A percentile compares a stretch with the other conserved stretches of the same genome.
Conservation (phyloP, 768 basidiomycete genomes). For the Mycena kentingensis region DNA sequence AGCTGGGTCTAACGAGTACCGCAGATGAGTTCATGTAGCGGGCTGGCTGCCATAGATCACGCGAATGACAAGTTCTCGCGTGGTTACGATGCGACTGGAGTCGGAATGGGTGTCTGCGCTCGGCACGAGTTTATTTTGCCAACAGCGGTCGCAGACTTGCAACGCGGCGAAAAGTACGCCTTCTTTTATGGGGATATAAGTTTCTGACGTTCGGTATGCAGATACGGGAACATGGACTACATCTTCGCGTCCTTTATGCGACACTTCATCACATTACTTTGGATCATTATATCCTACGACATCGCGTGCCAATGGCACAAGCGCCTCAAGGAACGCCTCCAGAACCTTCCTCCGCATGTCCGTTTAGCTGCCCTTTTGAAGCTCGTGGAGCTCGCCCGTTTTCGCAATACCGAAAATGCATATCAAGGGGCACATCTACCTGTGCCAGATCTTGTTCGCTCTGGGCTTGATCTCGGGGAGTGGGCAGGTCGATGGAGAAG, state of each 20-base stretch:
- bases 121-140: conserved; percentile 6
- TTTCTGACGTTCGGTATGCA: not conserved
- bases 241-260: conserved; percentile 4
- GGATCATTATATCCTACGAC: conserved; percentile 5
- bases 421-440: conserved; percentile 17
- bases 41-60: no score
- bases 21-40: no score
- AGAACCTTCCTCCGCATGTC: not conserved
- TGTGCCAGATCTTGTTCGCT: conserved; percentile 23
- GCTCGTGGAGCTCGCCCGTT: conserved; percentile 1
- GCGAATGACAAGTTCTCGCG: not conserved
- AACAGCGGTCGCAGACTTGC: not conserved
- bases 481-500: conserved; percentile 38
- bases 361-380: conserved; percentile 13
- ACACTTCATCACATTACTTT: not conserved
- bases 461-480: conserved; percentile 33
- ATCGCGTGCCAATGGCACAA: conserved; percentile 34
- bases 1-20: no score
- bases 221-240: conserved; percentile 18
- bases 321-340: not conserved
- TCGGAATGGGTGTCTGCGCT: conserved; percentile 1
- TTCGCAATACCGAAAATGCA: conserved; percentile 29
- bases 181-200: not conserved
- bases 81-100: conserved; percentile 1
- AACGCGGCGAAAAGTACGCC: conserved; percentile 1